Evolutionary conservation across 148 eudicot species (phyloP), one percentile per base, ranked within the genome.

Genomic region (Rhododendron ferrugineum): DNA sequence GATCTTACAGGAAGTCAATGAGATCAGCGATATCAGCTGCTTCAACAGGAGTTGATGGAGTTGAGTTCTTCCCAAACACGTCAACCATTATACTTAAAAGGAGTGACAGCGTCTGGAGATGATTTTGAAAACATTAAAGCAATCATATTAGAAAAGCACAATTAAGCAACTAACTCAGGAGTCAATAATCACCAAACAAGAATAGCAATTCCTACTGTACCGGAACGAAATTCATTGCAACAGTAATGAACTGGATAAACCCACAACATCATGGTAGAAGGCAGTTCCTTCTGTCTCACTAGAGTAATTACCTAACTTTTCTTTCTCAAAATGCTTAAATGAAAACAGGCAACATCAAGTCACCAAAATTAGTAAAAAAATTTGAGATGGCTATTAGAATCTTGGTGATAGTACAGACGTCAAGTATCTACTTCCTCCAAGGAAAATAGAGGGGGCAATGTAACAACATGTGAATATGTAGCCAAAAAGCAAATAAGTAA

Each of bases 1-100:
- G 64, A 78, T 37, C 98, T 94, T 94, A 96, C 99, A 96, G 93
- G 89, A 94, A 96, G 91, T 97, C 98, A 28, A 97, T 90, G 76
- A 97, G 87, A 87, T 97, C 99, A 36, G 89, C 89, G 84, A 97
- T 93, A 84, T 97, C 99, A 54, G 99, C 90, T 86, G 99, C 98
- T 90, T 92, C 92, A 66, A 93, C 92, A 64, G 91, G 93, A 76
- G 91, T 87, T n/a, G 93, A 83, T 68, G 94, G 92, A 80, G 95
- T 96, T 26, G 94, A 90, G 84, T 92, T 93, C 94, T 89, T 93
- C 87, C 99, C 99, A 85, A 95, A 97, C 34, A 95, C 99, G 83
- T 97, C 99, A 68, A 92, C 93, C 96, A 97, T 84, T 23, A 93
- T 89, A 80, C 81, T 92, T 60, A 97, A 90, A 85, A 97, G 94